phyloP scores from a whole-genome alignment of 1,139 yeast species.

The Hanseniaspora gamundiae region DNA sequence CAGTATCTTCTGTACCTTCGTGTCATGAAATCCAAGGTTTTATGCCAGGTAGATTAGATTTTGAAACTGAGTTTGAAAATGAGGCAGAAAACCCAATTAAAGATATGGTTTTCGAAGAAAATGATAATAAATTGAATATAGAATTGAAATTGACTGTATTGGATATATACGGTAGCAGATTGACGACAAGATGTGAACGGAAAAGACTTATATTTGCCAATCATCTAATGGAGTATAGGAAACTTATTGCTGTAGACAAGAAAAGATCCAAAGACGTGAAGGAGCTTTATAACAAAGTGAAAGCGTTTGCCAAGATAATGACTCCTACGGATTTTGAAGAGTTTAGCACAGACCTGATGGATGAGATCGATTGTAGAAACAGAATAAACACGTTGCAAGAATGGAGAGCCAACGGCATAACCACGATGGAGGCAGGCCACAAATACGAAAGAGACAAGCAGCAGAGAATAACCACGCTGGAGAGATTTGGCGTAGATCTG shows the following conservation, averaged over 20 bases:
- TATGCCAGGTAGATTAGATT: constrained; percentile 97
- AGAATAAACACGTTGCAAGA: constrained; percentile 84
- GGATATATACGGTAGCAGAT: constrained; percentile 79
- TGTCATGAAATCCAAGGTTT: constrained; percentile 96
- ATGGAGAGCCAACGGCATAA: constrained; percentile 85
- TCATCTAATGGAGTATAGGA: constrained; percentile 70
- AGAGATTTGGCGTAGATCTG: constrained; percentile 37
- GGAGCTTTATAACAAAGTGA: constrained; percentile 59
- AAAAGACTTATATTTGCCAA: constrained; percentile 73
- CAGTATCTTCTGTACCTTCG: constrained; percentile 85
- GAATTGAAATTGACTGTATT: constrained; percentile 79
- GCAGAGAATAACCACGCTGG: constrained; percentile 45
- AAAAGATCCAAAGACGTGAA: constrained; percentile 81
- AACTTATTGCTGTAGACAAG: constrained; percentile 44
- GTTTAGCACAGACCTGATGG: constrained; percentile 58
- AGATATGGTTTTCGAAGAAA: constrained; percentile 92
- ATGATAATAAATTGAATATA: constrained; percentile 76
- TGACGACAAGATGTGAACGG: constrained; percentile 86
- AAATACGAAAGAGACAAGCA: constrained; percentile 83
- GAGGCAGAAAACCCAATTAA: constrained; percentile 92
- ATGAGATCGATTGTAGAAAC: constrained; percentile 67
- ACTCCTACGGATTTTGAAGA: constrained; percentile 68
- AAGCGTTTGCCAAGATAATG: constrained; percentile 73
- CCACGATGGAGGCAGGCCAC: constrained; percentile 69
- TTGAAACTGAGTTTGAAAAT: constrained; percentile 91